A percentile compares a stretch with the other conserved stretches of the same genome.
These are phyloP conservation scores for Penicillium riverlandense DNA, from an alignment of 495 filamentous ascomycete species.

Conservation along the genomic window DNA sequence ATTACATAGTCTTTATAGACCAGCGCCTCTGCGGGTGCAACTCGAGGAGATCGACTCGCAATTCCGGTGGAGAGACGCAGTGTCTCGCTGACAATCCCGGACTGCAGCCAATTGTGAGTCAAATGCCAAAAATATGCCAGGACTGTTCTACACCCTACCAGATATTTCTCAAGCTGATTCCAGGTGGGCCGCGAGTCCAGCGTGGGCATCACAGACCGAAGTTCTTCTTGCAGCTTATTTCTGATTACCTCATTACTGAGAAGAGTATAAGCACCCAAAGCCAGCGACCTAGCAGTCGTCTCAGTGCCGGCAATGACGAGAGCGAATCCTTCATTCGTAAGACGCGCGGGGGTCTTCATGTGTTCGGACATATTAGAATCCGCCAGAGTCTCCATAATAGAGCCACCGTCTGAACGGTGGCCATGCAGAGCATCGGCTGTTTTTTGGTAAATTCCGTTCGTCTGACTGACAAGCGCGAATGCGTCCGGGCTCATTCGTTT, in stretches of 20 bases:
- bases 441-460: constrained; percentile 1
- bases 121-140: no score
- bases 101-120: constrained; percentile 8
- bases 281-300: constrained; percentile 25
- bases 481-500: constrained; percentile 4
- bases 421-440: constrained; percentile 3
- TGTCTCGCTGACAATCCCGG: constrained; percentile 36
- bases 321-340: constrained; percentile 32
- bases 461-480: constrained; percentile 7
- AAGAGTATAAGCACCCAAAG: constrained; percentile 10
- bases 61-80: constrained; percentile 39
- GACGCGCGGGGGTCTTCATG: constrained; percentile 10
- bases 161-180: constrained; percentile 41
- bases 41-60: constrained; percentile 28
- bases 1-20: constrained; percentile 33
- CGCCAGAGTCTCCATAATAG: constrained; percentile 4
- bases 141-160: constrained; percentile 14
- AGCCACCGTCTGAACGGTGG: not conserved
- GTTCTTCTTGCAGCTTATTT: constrained; percentile 21
- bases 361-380: constrained; percentile 10
- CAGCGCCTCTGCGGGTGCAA: constrained; percentile 33
- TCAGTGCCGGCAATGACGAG: constrained; percentile 36
- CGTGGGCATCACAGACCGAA: constrained; percentile 24
- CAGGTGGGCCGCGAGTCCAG: constrained; percentile 18
- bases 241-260: constrained; percentile 1